Evolutionary conservation across 164 flowering plant species (phyloP).

Genomic region (Liriodendron chinense): DNA sequence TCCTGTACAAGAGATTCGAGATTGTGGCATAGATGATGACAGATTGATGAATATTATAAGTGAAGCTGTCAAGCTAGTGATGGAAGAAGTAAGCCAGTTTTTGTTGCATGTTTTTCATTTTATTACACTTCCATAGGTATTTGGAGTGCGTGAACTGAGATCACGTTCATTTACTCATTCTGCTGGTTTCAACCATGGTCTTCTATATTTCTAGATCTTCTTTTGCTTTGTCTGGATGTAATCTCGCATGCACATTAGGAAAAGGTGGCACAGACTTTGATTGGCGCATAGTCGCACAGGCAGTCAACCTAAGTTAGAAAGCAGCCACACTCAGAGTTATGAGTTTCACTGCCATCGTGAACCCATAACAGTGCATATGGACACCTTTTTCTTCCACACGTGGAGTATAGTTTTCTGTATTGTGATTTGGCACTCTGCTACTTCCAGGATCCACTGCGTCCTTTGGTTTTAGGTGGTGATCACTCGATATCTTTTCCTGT

Average conservation of each 20-base stretch:
- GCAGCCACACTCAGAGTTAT: too few relatives aligned
- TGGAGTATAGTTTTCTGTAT: background rate
- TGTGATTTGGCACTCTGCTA: slow-evolving; percentile 1
- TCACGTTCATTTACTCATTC: background rate
- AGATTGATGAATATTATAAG: slow-evolving; percentile 76
- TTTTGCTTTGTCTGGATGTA: background rate
- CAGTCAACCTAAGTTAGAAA: too few relatives aligned
- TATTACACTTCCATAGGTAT: background rate
- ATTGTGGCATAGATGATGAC: slow-evolving; percentile 94
- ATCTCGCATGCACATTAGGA: background rate
- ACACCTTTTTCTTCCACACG: background rate
- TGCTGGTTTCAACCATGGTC: background rate
- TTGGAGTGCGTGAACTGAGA: background rate
- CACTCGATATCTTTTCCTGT: slow-evolving; percentile 95
- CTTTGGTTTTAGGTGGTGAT: slow-evolving; percentile 94
- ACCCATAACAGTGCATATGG: background rate
- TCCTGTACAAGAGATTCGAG: slow-evolving; percentile 93
- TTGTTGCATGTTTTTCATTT: background rate
- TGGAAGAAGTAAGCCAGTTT: slow-evolving; percentile 76
- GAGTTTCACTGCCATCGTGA: background rate
- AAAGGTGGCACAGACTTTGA: background rate
- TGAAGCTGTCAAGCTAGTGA: slow-evolving; percentile 89
- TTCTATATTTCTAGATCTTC: background rate
- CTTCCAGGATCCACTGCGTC: slow-evolving; percentile 77
- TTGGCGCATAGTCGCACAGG: too few relatives aligned